Evolutionary conservation across 140 eudicot species (phyloP).

Genomic region (Flaveria floridana): DNA sequence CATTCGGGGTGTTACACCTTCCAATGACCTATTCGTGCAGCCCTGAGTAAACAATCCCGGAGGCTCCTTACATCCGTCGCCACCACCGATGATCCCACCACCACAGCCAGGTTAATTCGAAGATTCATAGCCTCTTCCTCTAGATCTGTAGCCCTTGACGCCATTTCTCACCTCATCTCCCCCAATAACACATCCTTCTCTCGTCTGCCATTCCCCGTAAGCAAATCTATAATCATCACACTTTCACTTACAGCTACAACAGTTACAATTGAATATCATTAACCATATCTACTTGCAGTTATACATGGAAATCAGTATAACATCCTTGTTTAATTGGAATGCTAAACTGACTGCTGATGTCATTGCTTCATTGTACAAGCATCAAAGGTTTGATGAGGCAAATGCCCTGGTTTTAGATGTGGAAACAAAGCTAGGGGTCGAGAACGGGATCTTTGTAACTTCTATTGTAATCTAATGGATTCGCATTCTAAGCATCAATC

Average conservation of each 20-base stretch:
- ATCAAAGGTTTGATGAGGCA: constrained; percentile 55
- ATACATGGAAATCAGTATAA: constrained; percentile 54
- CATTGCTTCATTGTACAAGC: constrained; percentile 57
- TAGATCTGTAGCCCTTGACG: constrained; percentile 61
- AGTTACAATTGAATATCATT: no score
- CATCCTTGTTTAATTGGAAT: constrained; percentile 80
- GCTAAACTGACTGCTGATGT: constrained; percentile 67
- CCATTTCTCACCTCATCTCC: constrained; percentile 62
- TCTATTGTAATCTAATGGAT: constrained; percentile 56
- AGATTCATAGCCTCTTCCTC: constrained; percentile 68
- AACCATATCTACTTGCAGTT: constrained; percentile 42
- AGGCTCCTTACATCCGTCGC: constrained; percentile 62
- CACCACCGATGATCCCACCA: constrained; percentile 46
- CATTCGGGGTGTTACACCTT: no score
- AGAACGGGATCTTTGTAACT: constrained; percentile 66
- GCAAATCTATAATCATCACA: constrained; percentile 10
- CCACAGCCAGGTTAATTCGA: constrained; percentile 43
- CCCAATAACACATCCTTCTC: constrained; percentile 52
- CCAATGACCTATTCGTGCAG: constrained; percentile 23
- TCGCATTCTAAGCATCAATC: constrained; percentile 57
- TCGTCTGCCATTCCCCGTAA: constrained; percentile 66
- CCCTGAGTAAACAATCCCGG: constrained; percentile 66
- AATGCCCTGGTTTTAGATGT: constrained; percentile 48
- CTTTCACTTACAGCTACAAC: no score
- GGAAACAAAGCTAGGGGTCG: constrained; percentile 36